Evolutionary conservation across 2,329 filamentous ascomycete genomes (phyloP), one percentile per base, ranked within the genome.

Genomic region (Clarireedia hainanense): DNA sequence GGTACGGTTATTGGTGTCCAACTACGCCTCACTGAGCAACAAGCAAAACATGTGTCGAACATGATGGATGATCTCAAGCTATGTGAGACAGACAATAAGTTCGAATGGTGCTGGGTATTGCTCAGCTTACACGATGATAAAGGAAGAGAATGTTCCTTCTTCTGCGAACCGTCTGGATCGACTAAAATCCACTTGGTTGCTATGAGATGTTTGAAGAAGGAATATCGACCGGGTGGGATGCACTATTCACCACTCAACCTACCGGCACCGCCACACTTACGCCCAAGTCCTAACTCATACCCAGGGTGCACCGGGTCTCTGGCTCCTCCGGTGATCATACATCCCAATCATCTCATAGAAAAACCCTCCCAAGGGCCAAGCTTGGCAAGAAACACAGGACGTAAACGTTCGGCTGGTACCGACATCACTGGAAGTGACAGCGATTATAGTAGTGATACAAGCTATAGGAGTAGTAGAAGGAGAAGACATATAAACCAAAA

Each of bases 91-190:
- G 64, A 67, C 34, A 10, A 4, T 9, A 53, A 60, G 2, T 66
- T 67, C 30, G 61, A 65, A 47, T 67, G 63, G 64, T 58, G 49
- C 15, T 62, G 59, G 58, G 62, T 53, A 0, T 62, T 61, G 24
- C 43, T 65, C 2, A 61, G 56, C 20, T 50, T 65, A 9, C 58
- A 57, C 24, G 48, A 58, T n/a, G 37, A 54, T 4, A 17, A 14
- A 1, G 60, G 58, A 0, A 52, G 60, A n/a, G 40, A 61, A 15
- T 12, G 20, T 27, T 5, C 9, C 4, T 10, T 14, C 2, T 7
- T 24, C 15, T 6, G 52, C 6, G 49, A 17, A 9, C 43, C 52
- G 14, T 23, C 9, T 6, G 47, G 36, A 3, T 58, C 58, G 5
- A 64, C 52, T 1, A 43, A 47, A 3, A 63, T 66, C 17, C 60